Conservation (phyloP, 2,329 filamentous ascomycete genomes). For the Colletotrichum lupini region DNA sequence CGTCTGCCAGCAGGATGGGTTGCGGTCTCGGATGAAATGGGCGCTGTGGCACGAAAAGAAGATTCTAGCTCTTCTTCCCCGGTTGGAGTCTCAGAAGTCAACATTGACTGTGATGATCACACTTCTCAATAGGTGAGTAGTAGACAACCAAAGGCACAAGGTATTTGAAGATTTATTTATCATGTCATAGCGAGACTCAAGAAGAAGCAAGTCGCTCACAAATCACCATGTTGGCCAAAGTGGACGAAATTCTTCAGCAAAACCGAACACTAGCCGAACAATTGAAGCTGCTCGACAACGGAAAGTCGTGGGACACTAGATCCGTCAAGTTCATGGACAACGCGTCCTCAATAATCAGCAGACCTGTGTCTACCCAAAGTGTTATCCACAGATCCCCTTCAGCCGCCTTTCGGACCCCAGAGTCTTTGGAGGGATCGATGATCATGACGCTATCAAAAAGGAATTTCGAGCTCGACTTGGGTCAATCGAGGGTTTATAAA, state of each 20-base stretch:
- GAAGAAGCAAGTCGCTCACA: not conserved
- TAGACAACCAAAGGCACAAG: fast-evolving
- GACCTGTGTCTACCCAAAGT: not conserved
- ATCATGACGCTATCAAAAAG: not conserved
- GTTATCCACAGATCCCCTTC: not conserved
- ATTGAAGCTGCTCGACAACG: not conserved
- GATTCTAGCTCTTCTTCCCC: not conserved
- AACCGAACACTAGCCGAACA: not conserved
- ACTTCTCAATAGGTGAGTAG: fast-evolving
- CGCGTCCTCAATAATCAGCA: not conserved
- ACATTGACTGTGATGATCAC: not conserved
- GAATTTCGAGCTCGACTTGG: not conserved
- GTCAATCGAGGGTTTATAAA: not conserved
- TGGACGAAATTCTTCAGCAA: not conserved
- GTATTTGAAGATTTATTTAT: fast-evolving
- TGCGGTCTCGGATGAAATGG: not conserved
- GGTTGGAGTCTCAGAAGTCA: not conserved
- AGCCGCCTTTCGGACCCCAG: fast-evolving
- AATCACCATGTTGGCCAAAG: not conserved
- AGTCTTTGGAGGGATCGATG: fast-evolving
- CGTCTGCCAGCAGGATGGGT: not conserved
- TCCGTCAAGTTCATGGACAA: not conserved
- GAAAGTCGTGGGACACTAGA: not conserved
- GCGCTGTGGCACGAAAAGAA: not conserved
- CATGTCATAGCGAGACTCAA: not conserved